Evolutionary conservation across 2,329 filamentous ascomycete species (phyloP), one percentile per base, ranked within the genome.

Genomic region (Dothidotthia symphoricarpi): DNA sequence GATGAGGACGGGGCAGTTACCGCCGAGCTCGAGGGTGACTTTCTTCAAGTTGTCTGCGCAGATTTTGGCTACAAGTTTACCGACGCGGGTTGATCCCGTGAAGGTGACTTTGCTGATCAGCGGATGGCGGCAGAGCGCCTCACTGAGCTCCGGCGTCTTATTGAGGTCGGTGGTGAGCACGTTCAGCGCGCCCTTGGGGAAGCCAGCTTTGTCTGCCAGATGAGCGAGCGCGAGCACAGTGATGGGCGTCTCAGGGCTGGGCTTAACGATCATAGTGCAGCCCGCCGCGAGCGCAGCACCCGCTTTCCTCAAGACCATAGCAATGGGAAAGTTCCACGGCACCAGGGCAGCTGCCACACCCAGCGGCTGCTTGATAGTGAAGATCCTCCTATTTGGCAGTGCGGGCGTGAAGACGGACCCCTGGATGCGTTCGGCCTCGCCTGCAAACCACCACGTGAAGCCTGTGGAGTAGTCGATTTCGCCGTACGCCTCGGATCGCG

Each of bases 291-390:
- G 66, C 1, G 83, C 83, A 6, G 83, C 81, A 31, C 78, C 75
- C 2, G 77, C 82, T 59, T 87, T 88, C 22, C 84, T 73, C 35
- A 86, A 62, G 6, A 86, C 75, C 79, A 87, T 75, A 12, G 81
- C 81, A 34, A 84, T 73, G 0, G 82, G 82, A 48, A 85, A 86
- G 53, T 87, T 85, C 83, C 83, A 87, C 4, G 84, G 83, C 2
- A 86, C 82, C 12, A 88, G 67, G 0, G 83, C 83, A 0, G 76
- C 83, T 0, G 78, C 74, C 9, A 86, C 82, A 38, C 84, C 84
- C 41, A 86, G 75, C 1, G 83, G 83, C 63, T 87, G 83, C 69
- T 90, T 90, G 51, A 89, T 76, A 0, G 82, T 85, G 44, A 90
- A 78, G 3, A 82, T 74, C 10, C 85, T 74, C 5, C 85, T 72